Evolutionary conservation across 2,329 filamentous ascomycete species (phyloP).

Genomic region (Penicillium hordei): DNA sequence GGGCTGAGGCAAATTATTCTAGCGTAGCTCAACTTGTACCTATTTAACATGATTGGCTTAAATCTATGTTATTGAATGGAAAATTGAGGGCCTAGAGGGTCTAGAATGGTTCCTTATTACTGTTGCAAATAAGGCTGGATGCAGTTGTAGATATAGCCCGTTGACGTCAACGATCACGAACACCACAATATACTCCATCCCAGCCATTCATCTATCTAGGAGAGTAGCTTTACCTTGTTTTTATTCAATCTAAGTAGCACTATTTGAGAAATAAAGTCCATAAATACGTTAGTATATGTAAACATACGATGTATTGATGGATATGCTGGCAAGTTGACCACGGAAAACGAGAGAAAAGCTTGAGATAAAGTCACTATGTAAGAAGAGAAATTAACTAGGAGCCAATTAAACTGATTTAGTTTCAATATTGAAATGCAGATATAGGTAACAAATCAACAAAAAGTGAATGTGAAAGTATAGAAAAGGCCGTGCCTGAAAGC

Average conservation of each 20-base stretch:
- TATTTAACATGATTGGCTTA: not conserved
- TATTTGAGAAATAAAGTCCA: not conserved
- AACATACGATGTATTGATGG: not conserved
- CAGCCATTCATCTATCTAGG: not conserved
- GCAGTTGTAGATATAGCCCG: not conserved
- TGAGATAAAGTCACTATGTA: not conserved
- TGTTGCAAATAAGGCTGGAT: not conserved
- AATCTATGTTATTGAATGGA: not conserved
- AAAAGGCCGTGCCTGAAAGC: slow-evolving; percentile 11
- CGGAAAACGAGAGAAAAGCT: not conserved
- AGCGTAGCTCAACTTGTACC: not conserved
- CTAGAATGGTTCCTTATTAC: not conserved
- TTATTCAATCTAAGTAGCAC: not conserved
- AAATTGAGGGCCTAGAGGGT: not conserved
- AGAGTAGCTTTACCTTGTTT: not conserved
- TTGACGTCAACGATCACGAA: not conserved
- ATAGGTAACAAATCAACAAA: not conserved
- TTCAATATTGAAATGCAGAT: not conserved
- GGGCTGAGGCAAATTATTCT: not conserved
- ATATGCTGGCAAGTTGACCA: not conserved
- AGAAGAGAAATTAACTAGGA: too few relatives aligned
- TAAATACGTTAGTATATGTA: too few relatives aligned
- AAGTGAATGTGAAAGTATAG: slow-evolving; percentile 9
- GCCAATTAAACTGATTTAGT: not conserved
- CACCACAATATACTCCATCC: not conserved